Evolutionary conservation across 345 rosid species (phyloP).

Genomic region (Pistacia integerrima): DNA sequence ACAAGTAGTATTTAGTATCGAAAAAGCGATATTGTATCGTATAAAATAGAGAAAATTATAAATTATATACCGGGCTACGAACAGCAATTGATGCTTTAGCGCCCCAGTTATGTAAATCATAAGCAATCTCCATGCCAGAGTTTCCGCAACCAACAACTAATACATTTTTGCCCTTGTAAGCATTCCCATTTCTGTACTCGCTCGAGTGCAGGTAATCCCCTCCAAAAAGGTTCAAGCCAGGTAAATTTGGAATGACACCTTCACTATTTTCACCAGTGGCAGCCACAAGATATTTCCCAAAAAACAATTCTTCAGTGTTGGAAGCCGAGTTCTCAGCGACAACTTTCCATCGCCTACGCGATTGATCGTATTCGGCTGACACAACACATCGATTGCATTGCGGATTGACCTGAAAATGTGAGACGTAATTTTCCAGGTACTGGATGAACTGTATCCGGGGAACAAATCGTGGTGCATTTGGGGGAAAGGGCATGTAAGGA

Average conservation of each 20-base stretch:
- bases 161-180: slow-evolving; percentile 35
- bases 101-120: slow-evolving; percentile 35
- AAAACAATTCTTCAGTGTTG: slow-evolving; percentile 23
- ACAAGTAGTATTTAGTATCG: no score
- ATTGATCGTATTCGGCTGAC: slow-evolving; percentile 22
- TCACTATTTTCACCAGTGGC: slow-evolving; percentile 53
- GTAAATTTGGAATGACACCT: slow-evolving; percentile 40
- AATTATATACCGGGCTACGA: slow-evolving; percentile 27
- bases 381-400: slow-evolving; percentile 30
- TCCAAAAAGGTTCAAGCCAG: slow-evolving; percentile 36
- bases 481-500: slow-evolving; percentile 49
- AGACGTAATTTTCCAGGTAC: slow-evolving; percentile 49
- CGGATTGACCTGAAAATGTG: slow-evolving; percentile 33
- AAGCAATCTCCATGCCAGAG: slow-evolving; percentile 70
- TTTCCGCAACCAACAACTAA: slow-evolving; percentile 69
- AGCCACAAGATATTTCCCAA: slow-evolving; percentile 41
- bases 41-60: no score
- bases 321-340: slow-evolving; percentile 18
- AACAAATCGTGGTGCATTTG: slow-evolving; percentile 37
- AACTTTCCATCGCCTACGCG: slow-evolving; percentile 31
- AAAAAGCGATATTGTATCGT: no score
- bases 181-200: slow-evolving; percentile 35
- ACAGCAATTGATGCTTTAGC: slow-evolving; percentile 48
- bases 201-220: slow-evolving; percentile 51
- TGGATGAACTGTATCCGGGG: slow-evolving; percentile 36